Evolutionary conservation across 2,329 filamentous ascomycete genomes (phyloP), one percentile per base, ranked within the genome.

Genomic region (Aureobasidium sp.): DNA sequence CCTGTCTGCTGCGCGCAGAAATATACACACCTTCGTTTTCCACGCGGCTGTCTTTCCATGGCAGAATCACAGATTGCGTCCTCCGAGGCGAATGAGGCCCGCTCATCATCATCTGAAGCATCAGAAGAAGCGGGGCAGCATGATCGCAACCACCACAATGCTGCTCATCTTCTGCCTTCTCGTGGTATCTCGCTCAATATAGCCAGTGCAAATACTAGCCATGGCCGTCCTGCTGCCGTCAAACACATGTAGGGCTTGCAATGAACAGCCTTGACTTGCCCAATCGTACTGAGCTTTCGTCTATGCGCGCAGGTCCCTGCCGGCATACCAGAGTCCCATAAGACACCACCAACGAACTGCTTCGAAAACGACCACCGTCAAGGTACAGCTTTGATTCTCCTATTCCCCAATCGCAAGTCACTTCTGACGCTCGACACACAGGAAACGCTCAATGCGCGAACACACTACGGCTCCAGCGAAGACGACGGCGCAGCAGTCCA

Each of bases 371-470:
- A 79, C 82, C 72, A 79, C 78, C 67, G 84, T 89, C 64, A 89
- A 89, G 77, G 82, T 25, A 1, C 6, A 16, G 13, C 3, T 13
- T 27, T 6, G 7, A 27, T 13, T 14, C 16, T n/a, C 13, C 36
- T 13, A 6, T 21, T 21, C 21, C 1, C 21, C 21, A 1, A 9
- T 48, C 42, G 54, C 54, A 39, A 37, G 5, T 2, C 27, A n/a
- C 16, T 37, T 37, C 54, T 64, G 36, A 65, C 44, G 34, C 2
- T 1, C 32, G 29, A 34, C 29, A 25, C 42, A 30, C 39, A 93
- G 88, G 92, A 96, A 85, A 97, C 93, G 3, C 84, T 96, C 69
- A 88, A 97, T 79, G 93, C 93, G 60, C 86, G 85, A 63, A 92
- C 91, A 34, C 86, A 94, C 71, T 96, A 95, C 74, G 87, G 84